Evolutionary conservation across 176 grass and related monocot species (phyloP), one percentile per base, ranked within the genome.

Genomic region (Raddia guianensis): DNA sequence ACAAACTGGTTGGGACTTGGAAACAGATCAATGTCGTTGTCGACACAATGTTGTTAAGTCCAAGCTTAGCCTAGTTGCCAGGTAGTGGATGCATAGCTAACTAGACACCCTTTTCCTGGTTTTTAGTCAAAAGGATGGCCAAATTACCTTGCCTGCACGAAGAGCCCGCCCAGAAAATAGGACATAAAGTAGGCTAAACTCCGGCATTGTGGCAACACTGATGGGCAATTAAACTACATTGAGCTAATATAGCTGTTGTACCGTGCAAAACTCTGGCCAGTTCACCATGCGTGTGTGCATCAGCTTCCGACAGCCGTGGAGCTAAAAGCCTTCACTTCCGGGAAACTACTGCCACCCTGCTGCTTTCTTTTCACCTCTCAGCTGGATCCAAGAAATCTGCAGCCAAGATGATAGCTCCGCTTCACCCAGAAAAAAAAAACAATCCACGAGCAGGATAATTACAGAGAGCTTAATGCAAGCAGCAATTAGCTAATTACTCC

Each of bases 211-310:
- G 58, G 58, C 20, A 19, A 47, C 68, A 51, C 47, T 72, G 13
- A 32, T 51, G 16, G 45, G 55, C 59, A 2, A 27, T 15, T 12
- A 74, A 37, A 43, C 21, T 6, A 12, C 37, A 53, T 32, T 9
- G 16, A 2, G 8, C 14, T 20, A 27, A 27, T 27, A 27, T 27
- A 43, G 64, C 12, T n/a, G 58, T 40, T 3, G 66, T 83, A 67
- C 32, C 86, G 80, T 83, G 86, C 80, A 83, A 79, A 83, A 83
- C 80, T 80, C 76, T 80, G 11, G 76, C 68, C 66, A 21, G 84
- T 86, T 58, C 12, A 40, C 59, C 21, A 73, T 27, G 49, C 84
- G 84, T 86, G 76, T 79, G 15, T 27, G 27, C 27, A 15, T 67
- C 9, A 60, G 66, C 56, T n/a, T 59, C 20, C 37, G 56, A 32